phyloP scores from a whole-genome alignment of 2,329 filamentous ascomycete genomes.

The Pestalotiopsis sp. region DNA sequence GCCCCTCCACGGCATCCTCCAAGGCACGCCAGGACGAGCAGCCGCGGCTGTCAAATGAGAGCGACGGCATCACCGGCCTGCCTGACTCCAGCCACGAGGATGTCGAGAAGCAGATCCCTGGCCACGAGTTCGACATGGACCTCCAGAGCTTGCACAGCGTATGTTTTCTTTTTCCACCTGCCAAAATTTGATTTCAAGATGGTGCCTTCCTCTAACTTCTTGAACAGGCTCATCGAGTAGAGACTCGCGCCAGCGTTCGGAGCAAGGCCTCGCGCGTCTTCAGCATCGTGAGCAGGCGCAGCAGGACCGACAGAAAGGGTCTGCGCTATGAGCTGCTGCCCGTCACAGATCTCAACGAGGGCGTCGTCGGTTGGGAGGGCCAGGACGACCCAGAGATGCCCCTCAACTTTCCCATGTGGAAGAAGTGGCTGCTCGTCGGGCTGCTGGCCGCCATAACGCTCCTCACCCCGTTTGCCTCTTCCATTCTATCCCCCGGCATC shows the following conservation, averaged over 20 bases:
- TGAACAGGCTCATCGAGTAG: slow-evolving; percentile 2
- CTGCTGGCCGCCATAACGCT: slow-evolving; percentile 64
- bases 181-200: background rate
- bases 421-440: slow-evolving; percentile 59
- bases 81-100: slow-evolving; percentile 9
- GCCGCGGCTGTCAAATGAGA: background rate
- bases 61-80: background rate
- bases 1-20: slow-evolving; percentile 2
- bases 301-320: slow-evolving; percentile 11
- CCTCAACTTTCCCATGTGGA: slow-evolving; percentile 54
- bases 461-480: slow-evolving; percentile 64
- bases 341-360: slow-evolving; percentile 22
- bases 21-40: background rate
- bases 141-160: slow-evolving; percentile 3
- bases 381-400: slow-evolving; percentile 59
- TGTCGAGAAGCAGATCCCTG: slow-evolving; percentile 8
- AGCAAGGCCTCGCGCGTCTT: slow-evolving; percentile 13
- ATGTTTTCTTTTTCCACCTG: background rate
- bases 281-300: slow-evolving; percentile 11
- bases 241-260: slow-evolving; percentile 6
- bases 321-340: slow-evolving; percentile 12
- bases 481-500: slow-evolving; percentile 55
- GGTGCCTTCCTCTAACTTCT: background rate
- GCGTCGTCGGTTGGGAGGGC: slow-evolving; percentile 59
- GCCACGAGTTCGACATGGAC: slow-evolving; percentile 14